Evolutionary conservation across 305 asterid species (phyloP).

Genomic region (Withania somnifera): DNA sequence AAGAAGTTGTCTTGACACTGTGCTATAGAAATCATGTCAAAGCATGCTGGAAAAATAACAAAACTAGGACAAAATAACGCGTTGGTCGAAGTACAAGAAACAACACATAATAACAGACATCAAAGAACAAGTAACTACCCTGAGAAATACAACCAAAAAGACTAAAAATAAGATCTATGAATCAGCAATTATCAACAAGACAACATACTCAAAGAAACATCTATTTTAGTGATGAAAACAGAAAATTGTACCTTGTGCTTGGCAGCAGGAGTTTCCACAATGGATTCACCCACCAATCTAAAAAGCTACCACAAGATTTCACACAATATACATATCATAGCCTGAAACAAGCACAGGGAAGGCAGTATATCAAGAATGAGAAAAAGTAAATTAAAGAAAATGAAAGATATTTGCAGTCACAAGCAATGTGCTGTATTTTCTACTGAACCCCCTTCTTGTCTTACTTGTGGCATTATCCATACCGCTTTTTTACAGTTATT

Average conservation of each 20-base stretch:
- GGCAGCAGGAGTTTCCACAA: slow-evolving; percentile 23
- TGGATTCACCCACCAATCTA: slow-evolving; percentile 41
- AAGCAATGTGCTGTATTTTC: slow-evolving; percentile 42
- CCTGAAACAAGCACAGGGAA: slow-evolving; percentile 27
- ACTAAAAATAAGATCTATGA: slow-evolving; percentile 11
- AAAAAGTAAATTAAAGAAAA: slow-evolving; percentile 22
- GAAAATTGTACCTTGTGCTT: slow-evolving; percentile 33
- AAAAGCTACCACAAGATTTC: slow-evolving; percentile 14
- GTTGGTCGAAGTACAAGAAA: background rate
- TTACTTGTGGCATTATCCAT: slow-evolving; percentile 14
- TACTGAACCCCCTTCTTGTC: slow-evolving; percentile 2
- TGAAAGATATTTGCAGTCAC: slow-evolving; percentile 19
- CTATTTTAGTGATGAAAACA: slow-evolving; percentile 2
- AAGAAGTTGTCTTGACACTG: background rate
- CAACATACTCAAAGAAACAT: background rate
- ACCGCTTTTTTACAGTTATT: slow-evolving; percentile 10
- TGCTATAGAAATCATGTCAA: background rate
- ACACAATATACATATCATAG: slow-evolving; percentile 4
- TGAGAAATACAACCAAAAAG: background rate
- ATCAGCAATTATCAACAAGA: background rate
- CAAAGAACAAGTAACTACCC: background rate
- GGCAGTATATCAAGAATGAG: slow-evolving; percentile 29
- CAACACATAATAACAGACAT: background rate
- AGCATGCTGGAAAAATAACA: background rate
- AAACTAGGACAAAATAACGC: background rate